phyloP scores from a whole-genome alignment of 2,329 filamentous ascomycete genomes.

The Paecilomyces sp. region DNA sequence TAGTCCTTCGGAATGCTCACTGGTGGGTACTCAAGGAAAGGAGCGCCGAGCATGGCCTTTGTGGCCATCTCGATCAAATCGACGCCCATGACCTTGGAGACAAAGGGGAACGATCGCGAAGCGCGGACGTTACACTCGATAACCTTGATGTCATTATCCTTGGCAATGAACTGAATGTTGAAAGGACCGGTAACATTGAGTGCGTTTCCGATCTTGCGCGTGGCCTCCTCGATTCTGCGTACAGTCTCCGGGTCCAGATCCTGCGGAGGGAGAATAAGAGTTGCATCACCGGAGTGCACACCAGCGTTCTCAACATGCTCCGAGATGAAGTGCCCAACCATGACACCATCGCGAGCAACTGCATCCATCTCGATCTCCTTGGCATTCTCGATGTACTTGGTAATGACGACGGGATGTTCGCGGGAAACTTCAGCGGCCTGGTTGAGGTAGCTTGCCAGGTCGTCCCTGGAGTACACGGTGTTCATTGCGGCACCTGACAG shows the following conservation, averaged over 20 bases:
- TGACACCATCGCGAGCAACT: conserved; percentile 79
- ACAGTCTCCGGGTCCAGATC: conserved; percentile 88
- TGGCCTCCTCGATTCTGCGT: conserved; percentile 85
- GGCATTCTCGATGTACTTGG: conserved; percentile 98
- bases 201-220: conserved; percentile 86
- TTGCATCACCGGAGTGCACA: conserved; percentile 97
- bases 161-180: conserved; percentile 99
- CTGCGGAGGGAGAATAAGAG: conserved; percentile 87
- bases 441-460: conserved; percentile 78
- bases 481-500: conserved; percentile 98
- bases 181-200: conserved; percentile 94
- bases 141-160: conserved; percentile 99
- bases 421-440: conserved; percentile 90
- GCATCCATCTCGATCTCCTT: conserved; percentile 99
- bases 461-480: conserved; percentile 93
- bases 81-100: conserved; percentile 96
- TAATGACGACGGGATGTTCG: conserved; percentile 95
- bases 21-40: conserved; percentile 74
- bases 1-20: conserved; percentile 69
- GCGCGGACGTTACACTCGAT: conserved; percentile 98
- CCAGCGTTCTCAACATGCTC: conserved; percentile 98
- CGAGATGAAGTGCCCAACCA: conserved; percentile 94
- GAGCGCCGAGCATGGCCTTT: conserved; percentile 85
- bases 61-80: conserved; percentile 98
- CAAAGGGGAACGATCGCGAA: conserved; percentile 93